These are phyloP conservation scores for Pseudozyma tsukubaensis DNA, from an alignment of 1,284 basidiomycete genomes.

Conservation along the genomic window DNA sequence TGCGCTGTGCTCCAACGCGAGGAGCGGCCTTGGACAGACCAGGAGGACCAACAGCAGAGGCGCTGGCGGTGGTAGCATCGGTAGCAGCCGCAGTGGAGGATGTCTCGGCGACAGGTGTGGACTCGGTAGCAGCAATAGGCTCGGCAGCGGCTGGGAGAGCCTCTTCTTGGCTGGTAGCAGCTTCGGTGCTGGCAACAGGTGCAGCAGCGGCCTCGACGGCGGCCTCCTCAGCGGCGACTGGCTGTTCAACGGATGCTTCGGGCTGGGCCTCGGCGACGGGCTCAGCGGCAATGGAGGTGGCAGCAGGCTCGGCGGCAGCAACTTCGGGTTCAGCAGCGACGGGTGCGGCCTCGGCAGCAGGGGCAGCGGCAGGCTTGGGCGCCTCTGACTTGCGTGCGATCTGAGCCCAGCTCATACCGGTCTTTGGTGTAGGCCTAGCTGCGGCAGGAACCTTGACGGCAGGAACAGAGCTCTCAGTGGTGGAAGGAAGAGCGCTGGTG, in stretches of 20 bases:
- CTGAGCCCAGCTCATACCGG: slow-evolving; percentile 67
- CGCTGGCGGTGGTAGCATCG: slow-evolving; percentile 16
- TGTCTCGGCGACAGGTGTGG: slow-evolving; percentile 33
- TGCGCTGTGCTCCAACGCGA: slow-evolving; percentile 43
- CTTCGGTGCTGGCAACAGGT: slow-evolving; percentile 13
- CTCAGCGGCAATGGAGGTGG: slow-evolving; percentile 13
- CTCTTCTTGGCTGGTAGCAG: too few relatives aligned
- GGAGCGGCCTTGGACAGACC: slow-evolving; percentile 52
- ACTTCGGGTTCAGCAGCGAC: slow-evolving; percentile 14
- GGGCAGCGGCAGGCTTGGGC: slow-evolving; percentile 46
- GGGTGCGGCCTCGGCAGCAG: slow-evolving; percentile 14
- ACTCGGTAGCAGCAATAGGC: slow-evolving; percentile 18
- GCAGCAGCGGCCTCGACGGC: slow-evolving; percentile 13
- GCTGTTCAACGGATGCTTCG: slow-evolving; percentile 8
- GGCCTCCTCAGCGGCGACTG: slow-evolving; percentile 13
- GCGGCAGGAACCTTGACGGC: slow-evolving; percentile 56
- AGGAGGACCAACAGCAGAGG: slow-evolving; percentile 34
- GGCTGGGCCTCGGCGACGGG: slow-evolving; percentile 20
- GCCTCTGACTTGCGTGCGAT: slow-evolving; percentile 64
- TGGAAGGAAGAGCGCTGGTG: slow-evolving; percentile 38
- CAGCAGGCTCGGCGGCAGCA: slow-evolving; percentile 13
- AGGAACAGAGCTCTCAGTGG: slow-evolving; percentile 26
- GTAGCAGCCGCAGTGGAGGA: slow-evolving; percentile 15
- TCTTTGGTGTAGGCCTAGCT: slow-evolving; percentile 35
- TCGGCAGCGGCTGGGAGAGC: slow-evolving; percentile 16